Evolutionary conservation across 768 basidiomycete genomes (phyloP), one percentile per base, ranked within the genome.

Genomic region (Lentinula raphanica): DNA sequence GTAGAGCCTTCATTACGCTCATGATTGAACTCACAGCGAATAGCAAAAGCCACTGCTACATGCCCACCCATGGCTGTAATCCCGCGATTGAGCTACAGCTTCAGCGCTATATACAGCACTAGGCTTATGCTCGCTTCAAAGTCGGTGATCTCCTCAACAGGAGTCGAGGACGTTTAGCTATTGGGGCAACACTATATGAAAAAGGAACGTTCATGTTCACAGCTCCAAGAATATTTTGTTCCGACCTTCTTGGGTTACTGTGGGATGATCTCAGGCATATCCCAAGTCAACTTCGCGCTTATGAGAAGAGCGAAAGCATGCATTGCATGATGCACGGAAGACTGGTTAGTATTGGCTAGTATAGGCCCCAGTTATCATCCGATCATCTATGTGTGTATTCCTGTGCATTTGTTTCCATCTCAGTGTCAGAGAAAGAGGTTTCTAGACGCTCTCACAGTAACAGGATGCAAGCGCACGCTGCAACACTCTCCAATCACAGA

Each of bases 11-110:
- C 46, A 31, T 48, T 48, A 31, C 40, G 40, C 40, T 46, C 11
- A 28, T 17, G 13, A 31, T 19, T 11, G 19, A 11, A 49, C 15
- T 15, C 32, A 6, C 4, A 25, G 39, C 51, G 51, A 53, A 53
- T 53, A 53, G 51, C 51, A 39, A 53, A 53, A 53, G 46, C 12
- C 27, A 28, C 46, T n/a, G n/a, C n/a, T 48, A 48, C 46, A 48
- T 12, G 5, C 17, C 32, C 36, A 17, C 5, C 51, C 32, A 35
- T 50, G 36, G 49, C 49, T 50, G 49, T 50, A 50, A 50, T 21
- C 21, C 28, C 49, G 49, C 49, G 36, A 32, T 32, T 17, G 42
- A 23, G 8, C 21, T 6, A 44, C 19, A 44, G 42, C 40, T 42
- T 2, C 40, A 21, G 19, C 21, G 17, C 5, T 8, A 36, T 6